Evolutionary conservation across 768 basidiomycete genomes (phyloP), one percentile per base, ranked within the genome.

Genomic region (Symmetrospora coprosmae): DNA sequence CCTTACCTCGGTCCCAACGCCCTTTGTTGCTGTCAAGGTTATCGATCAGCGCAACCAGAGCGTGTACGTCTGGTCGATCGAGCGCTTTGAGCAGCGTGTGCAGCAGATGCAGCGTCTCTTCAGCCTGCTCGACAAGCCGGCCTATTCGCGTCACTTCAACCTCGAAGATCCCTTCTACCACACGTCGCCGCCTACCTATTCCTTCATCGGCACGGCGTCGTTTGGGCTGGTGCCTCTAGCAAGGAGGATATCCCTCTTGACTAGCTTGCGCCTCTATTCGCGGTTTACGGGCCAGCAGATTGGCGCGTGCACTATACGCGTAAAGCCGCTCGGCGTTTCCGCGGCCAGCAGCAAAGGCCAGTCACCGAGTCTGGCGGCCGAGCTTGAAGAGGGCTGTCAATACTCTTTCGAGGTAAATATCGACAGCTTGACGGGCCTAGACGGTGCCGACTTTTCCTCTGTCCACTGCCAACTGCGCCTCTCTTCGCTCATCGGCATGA

Each of bases 251-350:
- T 16, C 58, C 0, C 46, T 41, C 33, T 28, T 46, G 33, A 17
- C 30, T 9, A 59, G 13, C 33, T 87, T 35, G 84, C 86, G 2
- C 82, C 89, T 99, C 69, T 87, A 88, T 71, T 92, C 88, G 70
- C 82, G 86, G 31, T 92, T 91, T 69, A 94, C 90, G 1, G 80
- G 87, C 46, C 92, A 96, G 70, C 91, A 91, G 1, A 89, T 96
- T 65, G 94, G 92, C 1, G 88, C 87, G 27, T 96, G 91, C 74
- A 81, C 88, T 23, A 77, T 94, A 53, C 82, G 84, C 65, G 78
- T 94, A 73, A 86, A 82, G 73, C 79, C 88, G 41, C 78, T 85
- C 65, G 87, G 82, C 64, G 79, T 86, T 37, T 75, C 81, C 27
- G 71, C 80, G 39, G 76, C 83, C 1, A 31, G 27, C 23, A n/a